Conservation (phyloP, 176 grass and related monocot genomes). For the Eragrostis curvula region DNA sequence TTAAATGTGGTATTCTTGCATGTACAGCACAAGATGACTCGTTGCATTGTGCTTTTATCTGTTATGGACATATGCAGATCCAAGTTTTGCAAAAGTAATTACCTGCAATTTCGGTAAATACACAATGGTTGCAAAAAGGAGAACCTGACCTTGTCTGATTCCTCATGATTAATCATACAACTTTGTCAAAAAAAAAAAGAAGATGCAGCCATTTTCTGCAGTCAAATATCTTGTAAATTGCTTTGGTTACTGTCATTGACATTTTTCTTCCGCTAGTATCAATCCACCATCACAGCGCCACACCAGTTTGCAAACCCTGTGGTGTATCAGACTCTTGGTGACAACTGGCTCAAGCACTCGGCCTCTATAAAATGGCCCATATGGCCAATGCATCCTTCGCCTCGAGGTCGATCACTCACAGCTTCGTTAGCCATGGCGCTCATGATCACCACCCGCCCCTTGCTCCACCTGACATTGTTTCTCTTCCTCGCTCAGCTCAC, state of each 20-base stretch:
- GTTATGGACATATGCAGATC: not conserved
- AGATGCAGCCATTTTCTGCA: not conserved
- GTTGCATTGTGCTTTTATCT: not conserved
- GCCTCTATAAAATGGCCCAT: not conserved
- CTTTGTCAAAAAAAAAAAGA: too few relatives aligned
- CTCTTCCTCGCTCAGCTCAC: not conserved
- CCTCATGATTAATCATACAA: too few relatives aligned
- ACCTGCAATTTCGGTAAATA: not conserved
- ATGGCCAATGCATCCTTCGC: not conserved
- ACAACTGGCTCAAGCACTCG: not conserved
- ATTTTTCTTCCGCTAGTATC: too few relatives aligned
- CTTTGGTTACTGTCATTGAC: not conserved
- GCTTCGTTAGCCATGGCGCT: not conserved
- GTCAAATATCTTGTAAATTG: not conserved
- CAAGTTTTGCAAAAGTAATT: not conserved
- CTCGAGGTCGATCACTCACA: not conserved
- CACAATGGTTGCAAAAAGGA: not conserved
- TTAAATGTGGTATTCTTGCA: not conserved
- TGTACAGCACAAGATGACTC: not conserved
- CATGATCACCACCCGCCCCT: not conserved
- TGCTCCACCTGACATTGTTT: not conserved
- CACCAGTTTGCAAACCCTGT: too few relatives aligned
- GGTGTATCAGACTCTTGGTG: too few relatives aligned
- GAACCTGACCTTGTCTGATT: not conserved
- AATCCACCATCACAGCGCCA: too few relatives aligned